Conservation (phyloP, 768 basidiomycete species). For the Leucogyrophana mollusca region DNA sequence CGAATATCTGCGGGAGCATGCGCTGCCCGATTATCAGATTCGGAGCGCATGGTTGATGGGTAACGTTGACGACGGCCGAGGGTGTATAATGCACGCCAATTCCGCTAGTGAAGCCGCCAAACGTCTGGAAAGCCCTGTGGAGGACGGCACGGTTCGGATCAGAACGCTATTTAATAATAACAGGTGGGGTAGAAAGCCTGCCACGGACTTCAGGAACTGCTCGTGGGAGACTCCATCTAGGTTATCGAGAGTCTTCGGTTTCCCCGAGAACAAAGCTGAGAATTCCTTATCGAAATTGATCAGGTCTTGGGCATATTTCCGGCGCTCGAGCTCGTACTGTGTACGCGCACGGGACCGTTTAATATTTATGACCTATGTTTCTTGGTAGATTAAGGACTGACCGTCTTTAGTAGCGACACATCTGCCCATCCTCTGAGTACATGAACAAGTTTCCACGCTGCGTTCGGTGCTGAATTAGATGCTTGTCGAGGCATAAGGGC, state of each 20-base stretch:
- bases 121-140: conserved; percentile 34
- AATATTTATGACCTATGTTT: too few relatives aligned
- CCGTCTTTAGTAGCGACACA: conserved; percentile 37
- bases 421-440: conserved; percentile 43
- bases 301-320: conserved; percentile 68
- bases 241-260: conserved; percentile 49
- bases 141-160: too few relatives aligned
- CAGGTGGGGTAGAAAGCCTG: conserved; percentile 4
- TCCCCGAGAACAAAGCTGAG: conserved; percentile 65
- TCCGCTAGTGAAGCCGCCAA: conserved; percentile 36
- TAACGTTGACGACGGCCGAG: conserved; percentile 32
- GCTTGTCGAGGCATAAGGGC: neutral
- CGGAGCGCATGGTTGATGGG: conserved; percentile 28
- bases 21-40: conserved; percentile 36
- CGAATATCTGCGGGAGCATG: conserved; percentile 34
- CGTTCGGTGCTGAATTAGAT: neutral
- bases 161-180: too few relatives aligned
- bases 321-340: conserved; percentile 69
- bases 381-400: conserved; percentile 22
- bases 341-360: too few relatives aligned
- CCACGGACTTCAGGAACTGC: conserved; percentile 31
- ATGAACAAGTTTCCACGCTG: conserved; percentile 48
- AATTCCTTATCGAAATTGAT: conserved; percentile 71
- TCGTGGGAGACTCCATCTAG: conserved; percentile 32
- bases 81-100: conserved; percentile 40